A percentile compares a stretch with the other conserved stretches of the same genome.
Evolutionary conservation across 495 filamentous ascomycete species (phyloP).

Genomic region (Penicillium dipodomyicola): DNA sequence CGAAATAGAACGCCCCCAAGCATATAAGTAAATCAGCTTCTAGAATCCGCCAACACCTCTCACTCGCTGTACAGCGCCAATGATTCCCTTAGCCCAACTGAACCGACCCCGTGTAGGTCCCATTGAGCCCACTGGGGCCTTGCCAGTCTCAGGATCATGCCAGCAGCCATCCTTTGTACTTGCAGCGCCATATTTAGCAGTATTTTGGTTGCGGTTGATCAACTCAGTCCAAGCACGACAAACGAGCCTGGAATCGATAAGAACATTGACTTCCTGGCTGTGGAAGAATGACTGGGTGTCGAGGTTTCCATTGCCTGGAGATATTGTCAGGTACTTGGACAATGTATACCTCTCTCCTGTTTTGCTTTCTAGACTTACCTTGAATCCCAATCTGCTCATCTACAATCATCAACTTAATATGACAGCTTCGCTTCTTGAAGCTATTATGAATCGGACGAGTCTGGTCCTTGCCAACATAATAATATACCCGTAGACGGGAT

Average conservation of each 20-base stretch:
- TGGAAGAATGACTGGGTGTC: conserved; percentile 82
- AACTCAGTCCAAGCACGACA: conserved; percentile 63
- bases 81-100: conserved; percentile 59
- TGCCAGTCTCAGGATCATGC: conserved; percentile 52
- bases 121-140: conserved; percentile 56
- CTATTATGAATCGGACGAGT: conserved; percentile 58
- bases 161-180: conserved; percentile 50
- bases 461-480: conserved; percentile 74
- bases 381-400: conserved; percentile 66
- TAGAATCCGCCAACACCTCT: conserved; percentile 59
- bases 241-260: conserved; percentile 60
- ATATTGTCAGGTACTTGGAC: not conserved
- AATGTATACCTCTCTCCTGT: not conserved
- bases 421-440: conserved; percentile 63
- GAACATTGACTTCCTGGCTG: conserved; percentile 70
- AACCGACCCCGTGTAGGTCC: conserved; percentile 58
- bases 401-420: conserved; percentile 73
- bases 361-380: conserved; percentile 20
- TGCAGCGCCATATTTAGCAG: conserved; percentile 58
- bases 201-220: conserved; percentile 69
- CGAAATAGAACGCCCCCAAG: not conserved
- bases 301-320: conserved; percentile 66
- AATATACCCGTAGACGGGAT: conserved; percentile 53
- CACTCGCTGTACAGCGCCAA: conserved; percentile 62
- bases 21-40: not conserved